These are phyloP conservation scores for Prunus armeniaca DNA, from an alignment of 306 rosid species.

Conservation along the genomic window DNA sequence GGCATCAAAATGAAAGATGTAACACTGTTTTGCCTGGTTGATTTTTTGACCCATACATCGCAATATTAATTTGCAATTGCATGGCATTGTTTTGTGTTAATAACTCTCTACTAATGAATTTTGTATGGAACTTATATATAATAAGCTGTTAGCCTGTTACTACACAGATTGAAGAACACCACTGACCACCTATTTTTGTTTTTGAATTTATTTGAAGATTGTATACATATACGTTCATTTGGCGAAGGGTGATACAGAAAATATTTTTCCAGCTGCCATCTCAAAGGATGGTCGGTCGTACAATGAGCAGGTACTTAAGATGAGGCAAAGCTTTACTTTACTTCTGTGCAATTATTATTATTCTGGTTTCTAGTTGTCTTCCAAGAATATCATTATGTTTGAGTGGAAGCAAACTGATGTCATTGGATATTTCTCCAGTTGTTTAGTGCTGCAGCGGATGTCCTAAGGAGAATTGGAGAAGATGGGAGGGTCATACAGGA, in stretches of 20 bases:
- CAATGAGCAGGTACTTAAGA: constrained; percentile 72
- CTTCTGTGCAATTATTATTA: no score
- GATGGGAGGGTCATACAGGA: constrained; percentile 79
- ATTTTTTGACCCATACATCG: neutral
- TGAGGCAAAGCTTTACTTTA: neutral
- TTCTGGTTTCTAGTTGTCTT: constrained; percentile 13
- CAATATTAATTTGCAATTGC: neutral
- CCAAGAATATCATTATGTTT: neutral
- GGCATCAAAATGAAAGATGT: no score
- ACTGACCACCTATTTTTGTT: neutral
- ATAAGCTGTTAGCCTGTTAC: neutral
- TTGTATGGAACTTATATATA: neutral
- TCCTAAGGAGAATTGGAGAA: constrained; percentile 81
- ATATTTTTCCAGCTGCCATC: constrained; percentile 86
- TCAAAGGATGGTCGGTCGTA: constrained; percentile 98
- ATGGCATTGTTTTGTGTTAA: neutral
- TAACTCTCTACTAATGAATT: neutral
- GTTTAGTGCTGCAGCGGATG: constrained; percentile 86
- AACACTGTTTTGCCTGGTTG: no score
- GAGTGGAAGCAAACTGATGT: constrained; percentile 24
- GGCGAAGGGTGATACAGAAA: constrained; percentile 75
- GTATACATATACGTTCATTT: constrained; percentile 86
- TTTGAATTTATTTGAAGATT: constrained; percentile 45
- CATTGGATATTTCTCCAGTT: constrained; percentile 50
- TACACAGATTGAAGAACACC: neutral